phyloP scores from a whole-genome alignment of 208 protist species.

The Trypanosoma lewisi region DNA sequence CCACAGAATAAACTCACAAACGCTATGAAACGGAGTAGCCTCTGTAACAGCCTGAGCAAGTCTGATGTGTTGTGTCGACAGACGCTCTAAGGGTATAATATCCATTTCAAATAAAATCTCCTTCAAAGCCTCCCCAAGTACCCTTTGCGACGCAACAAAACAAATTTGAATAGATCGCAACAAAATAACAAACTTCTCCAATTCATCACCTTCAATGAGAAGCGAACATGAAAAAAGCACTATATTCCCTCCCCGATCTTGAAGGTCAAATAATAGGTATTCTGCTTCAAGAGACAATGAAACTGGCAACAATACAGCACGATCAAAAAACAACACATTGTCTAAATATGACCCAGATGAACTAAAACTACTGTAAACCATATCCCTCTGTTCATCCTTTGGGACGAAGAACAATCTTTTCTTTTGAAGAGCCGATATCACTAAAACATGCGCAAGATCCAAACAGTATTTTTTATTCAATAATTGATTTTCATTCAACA shows the following conservation, averaged over 20 bases:
- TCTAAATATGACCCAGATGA: not conserved
- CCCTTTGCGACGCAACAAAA: constrained; percentile 23
- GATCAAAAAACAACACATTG: constrained; percentile 5
- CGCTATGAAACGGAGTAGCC: constrained; percentile 26
- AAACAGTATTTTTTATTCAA: constrained; percentile 2
- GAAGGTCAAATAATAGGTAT: not conserved
- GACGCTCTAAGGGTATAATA: constrained; percentile 24
- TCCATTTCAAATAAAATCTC: constrained; percentile 23
- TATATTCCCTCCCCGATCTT: not conserved
- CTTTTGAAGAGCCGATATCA: constrained; percentile 6
- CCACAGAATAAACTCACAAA: constrained; percentile 23
- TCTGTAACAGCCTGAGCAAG: constrained; percentile 14
- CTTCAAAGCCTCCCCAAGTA: constrained; percentile 14
- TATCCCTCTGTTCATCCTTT: not conserved
- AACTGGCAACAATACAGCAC: constrained; percentile 17
- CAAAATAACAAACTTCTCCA: constrained; percentile 17
- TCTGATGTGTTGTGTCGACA: constrained; percentile 15
- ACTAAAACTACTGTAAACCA: constrained; percentile 6
- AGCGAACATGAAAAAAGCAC: constrained; percentile 33
- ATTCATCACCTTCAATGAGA: constrained; percentile 1
- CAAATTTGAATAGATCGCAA: constrained; percentile 9
- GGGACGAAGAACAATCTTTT: constrained; percentile 22
- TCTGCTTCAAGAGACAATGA: constrained; percentile 15
- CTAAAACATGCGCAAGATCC: constrained; percentile 10
- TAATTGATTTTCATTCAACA: constrained; percentile 11